Percentiles rank a stretch among this genome's conserved stretches.
phyloP scores from a whole-genome alignment of 495 filamentous ascomycete genomes.

The Opeltia flavorubescens region DNA sequence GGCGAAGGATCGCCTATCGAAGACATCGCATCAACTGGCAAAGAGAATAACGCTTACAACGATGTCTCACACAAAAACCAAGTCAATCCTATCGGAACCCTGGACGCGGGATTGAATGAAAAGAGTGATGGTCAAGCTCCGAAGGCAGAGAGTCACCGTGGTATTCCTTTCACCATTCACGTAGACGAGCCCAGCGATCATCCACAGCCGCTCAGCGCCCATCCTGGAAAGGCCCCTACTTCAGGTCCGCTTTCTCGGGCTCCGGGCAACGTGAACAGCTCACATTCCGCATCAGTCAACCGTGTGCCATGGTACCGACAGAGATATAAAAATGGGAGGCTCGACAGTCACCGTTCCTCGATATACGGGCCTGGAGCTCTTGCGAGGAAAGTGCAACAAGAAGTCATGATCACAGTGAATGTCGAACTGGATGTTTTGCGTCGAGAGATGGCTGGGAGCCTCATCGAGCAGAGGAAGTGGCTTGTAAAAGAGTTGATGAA shows the following conservation, averaged over 20 bases:
- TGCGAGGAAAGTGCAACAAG: not conserved
- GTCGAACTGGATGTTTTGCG: not conserved
- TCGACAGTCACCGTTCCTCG: not conserved
- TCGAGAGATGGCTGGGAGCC: conserved; percentile 1
- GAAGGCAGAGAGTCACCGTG: no score
- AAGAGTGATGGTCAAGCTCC: not conserved
- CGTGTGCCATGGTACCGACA: not conserved
- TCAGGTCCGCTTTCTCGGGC: not conserved
- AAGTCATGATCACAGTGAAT: not conserved
- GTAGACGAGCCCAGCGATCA: not conserved
- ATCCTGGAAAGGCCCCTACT: not conserved
- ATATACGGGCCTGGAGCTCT: not conserved
- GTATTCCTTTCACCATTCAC: not conserved
- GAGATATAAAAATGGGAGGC: not conserved
- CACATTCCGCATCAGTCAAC: not conserved
- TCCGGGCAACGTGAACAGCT: not conserved
- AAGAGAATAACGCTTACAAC: no score
- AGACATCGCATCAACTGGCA: no score
- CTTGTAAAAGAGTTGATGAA: not conserved
- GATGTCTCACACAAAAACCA: no score
- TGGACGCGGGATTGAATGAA: not conserved
- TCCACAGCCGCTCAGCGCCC: not conserved
- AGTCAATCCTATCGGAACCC: no score
- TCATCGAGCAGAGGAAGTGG: not conserved
- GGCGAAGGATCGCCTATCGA: no score